Base-by-base conservation (phyloP, 371 early-diverging fungal genomes). In the Coemansia sp. region DNA sequence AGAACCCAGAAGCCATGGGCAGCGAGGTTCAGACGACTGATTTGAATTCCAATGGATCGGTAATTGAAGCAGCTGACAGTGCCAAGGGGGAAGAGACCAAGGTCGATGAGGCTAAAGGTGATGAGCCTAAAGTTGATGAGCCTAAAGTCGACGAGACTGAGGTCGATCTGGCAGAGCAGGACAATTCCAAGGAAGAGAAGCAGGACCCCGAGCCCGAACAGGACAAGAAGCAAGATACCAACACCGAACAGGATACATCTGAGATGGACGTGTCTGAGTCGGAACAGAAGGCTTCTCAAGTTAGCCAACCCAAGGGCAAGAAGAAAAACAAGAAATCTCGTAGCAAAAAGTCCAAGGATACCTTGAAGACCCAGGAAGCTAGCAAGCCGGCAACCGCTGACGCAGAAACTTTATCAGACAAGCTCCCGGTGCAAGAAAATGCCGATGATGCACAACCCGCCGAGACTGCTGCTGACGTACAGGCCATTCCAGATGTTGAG, bases 261-360 rank as follows among this genome's bases (percentile, higher is more conserved):
- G 20, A n/a, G 20, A 48, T 8, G 50, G 50, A 48, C 18, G 50
- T 20, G 20, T 20, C 50, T 21, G 50, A 48, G 20, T 18, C 52
- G 20, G 21, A 20, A 50, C 33, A 7, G 16, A 58, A 25, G 39
- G 39, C 21, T 23, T 16, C 59, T 20, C 59, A 21, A 21, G 26
- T 39, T 7, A 42, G 16, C 20, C 56, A 64, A 56, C 44, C 67
- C 37, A 71, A 72, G 71, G 62, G 78, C 62, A 85, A 62, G 84
- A 81, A 64, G 82, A 83, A 69, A 73, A 81, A 65, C 68, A 66
- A 74, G 65, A 82, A 71, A 64, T 26, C 44, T 65, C 69, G 56
- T 69, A 68, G 68, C 42, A 72, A 75, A 54, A 73, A 72, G 71
- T 20, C 63, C 25, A 69, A 78, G 64, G 78, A 67, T n/a, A n/a